These are phyloP conservation scores for Sphaerulina populicola DNA, from an alignment of 2,329 filamentous ascomycete genomes.

Conservation along the genomic window DNA sequence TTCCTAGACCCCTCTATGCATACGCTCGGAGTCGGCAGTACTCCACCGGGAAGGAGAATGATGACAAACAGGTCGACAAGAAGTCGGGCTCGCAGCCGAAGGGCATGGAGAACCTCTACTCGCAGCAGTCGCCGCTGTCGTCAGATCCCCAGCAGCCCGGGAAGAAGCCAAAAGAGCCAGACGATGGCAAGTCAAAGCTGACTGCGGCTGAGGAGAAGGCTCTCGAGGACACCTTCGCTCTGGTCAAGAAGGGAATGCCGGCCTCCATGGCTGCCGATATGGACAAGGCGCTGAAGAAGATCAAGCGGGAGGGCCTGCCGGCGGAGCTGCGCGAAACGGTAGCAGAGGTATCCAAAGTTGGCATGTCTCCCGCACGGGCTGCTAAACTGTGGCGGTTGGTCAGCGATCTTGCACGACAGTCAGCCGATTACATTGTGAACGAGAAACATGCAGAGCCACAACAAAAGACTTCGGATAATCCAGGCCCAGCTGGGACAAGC, in stretches of 20 bases:
- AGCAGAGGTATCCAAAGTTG: conserved; percentile 45
- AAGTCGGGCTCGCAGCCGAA: conserved; percentile 32
- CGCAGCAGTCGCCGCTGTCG: conserved; percentile 37
- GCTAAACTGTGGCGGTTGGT: conserved; percentile 54
- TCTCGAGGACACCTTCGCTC: conserved; percentile 50
- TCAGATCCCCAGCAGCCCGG: conserved; percentile 27
- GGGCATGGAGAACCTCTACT: conserved; percentile 42
- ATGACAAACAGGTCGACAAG: conserved; percentile 23
- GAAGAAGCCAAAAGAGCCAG: conserved; percentile 32
- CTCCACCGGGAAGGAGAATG: conserved; percentile 37
- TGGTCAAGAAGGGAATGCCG: conserved; percentile 53
- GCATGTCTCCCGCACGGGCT: conserved; percentile 53
- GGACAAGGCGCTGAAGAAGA: conserved; percentile 51
- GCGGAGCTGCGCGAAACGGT: conserved; percentile 58
- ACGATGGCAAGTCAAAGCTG: conserved; percentile 40
- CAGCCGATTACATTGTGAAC: conserved; percentile 37
- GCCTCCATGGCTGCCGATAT: conserved; percentile 53
- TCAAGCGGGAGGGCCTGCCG: conserved; percentile 63
- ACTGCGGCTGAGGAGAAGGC: conserved; percentile 50
- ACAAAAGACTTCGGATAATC: conserved; percentile 40
- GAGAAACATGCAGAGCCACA: conserved; percentile 31
- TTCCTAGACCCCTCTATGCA: conserved; percentile 39
- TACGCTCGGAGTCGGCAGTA: conserved; percentile 39
- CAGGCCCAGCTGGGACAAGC: conserved; percentile 35
- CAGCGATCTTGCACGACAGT: conserved; percentile 48